Percentiles rank a stretch among this genome's conserved stretches.
Conservation (phyloP, 441 rosid genomes). For the Hura crepitans region DNA sequence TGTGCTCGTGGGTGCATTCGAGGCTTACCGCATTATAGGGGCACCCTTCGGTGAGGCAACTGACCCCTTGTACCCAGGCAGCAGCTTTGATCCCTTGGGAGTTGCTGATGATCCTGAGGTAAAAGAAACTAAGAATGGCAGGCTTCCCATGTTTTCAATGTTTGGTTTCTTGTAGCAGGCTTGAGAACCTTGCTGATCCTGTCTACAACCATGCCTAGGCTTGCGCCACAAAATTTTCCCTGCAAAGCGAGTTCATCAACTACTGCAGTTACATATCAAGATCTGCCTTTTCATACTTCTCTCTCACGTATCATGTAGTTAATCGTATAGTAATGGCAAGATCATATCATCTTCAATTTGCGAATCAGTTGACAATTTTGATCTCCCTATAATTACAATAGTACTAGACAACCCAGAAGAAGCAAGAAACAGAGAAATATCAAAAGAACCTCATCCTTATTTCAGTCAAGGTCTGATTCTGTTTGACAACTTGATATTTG, state of each 20-base stretch:
- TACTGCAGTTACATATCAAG: neutral
- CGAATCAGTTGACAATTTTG: neutral
- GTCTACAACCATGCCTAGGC: constrained; percentile 60
- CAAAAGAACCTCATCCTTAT: neutral
- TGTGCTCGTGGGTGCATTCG: constrained; percentile 44
- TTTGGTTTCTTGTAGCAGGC: constrained; percentile 60
- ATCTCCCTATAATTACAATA: neutral
- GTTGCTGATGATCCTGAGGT: constrained; percentile 51
- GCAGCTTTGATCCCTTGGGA: constrained; percentile 53
- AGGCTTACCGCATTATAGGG: constrained; percentile 43
- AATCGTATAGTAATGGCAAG: neutral
- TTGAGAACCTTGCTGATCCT: constrained; percentile 50
- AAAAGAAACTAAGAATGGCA: constrained; percentile 50
- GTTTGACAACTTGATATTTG: neutral
- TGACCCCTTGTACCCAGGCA: constrained; percentile 51
- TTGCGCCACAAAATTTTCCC: constrained; percentile 53
- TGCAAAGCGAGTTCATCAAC: constrained; percentile 37
- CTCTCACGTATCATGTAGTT: neutral
- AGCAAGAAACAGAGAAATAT: neutral
- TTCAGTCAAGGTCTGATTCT: neutral
- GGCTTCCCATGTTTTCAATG: constrained; percentile 55
- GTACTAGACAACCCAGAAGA: neutral
- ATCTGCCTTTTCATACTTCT: neutral
- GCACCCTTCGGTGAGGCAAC: constrained; percentile 47
- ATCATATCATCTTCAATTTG: neutral